phyloP scores from a whole-genome alignment of 2,329 filamentous ascomycete genomes.

The Xylariaceae sp. region DNA sequence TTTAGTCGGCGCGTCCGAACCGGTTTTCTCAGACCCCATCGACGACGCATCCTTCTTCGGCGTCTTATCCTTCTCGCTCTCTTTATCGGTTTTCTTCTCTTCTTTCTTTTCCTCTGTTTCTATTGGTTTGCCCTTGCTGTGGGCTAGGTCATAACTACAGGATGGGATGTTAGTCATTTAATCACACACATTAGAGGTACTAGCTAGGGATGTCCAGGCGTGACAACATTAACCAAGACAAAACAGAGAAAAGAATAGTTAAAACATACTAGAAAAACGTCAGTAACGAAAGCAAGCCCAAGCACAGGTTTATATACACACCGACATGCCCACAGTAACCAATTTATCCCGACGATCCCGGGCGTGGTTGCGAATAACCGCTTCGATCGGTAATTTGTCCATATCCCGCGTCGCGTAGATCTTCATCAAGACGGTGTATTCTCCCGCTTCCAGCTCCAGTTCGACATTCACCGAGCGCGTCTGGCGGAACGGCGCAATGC shows the following conservation, averaged over 20 bases:
- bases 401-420: conserved; percentile 62
- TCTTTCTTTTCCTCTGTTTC: conserved; percentile 48
- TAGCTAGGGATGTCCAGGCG: neutral
- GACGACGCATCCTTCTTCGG: conserved; percentile 25
- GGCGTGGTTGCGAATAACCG: conserved; percentile 63
- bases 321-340: conserved; percentile 60
- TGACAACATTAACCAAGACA: neutral
- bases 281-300: neutral
- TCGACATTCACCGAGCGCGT: conserved; percentile 73
- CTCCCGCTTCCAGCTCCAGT: conserved; percentile 67
- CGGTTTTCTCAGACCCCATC: neutral
- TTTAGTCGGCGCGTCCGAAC: neutral
- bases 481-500: conserved; percentile 55
- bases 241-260: neutral
- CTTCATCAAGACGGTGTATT: conserved; percentile 72
- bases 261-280: conserved; percentile 5
- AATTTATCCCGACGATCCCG: conserved; percentile 66
- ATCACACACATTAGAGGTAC: neutral
- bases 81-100: conserved; percentile 43
- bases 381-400: conserved; percentile 52
- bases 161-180: neutral
- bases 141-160: conserved; percentile 58
- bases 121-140: conserved; percentile 56
- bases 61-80: conserved; percentile 40
- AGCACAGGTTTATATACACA: neutral